A percentile compares a stretch with the other conserved stretches of the same genome.
These are phyloP conservation scores for Odonthalia washingtoniensis DNA, from an alignment of 31 red algal genomes.

Conservation along the genomic window DNA sequence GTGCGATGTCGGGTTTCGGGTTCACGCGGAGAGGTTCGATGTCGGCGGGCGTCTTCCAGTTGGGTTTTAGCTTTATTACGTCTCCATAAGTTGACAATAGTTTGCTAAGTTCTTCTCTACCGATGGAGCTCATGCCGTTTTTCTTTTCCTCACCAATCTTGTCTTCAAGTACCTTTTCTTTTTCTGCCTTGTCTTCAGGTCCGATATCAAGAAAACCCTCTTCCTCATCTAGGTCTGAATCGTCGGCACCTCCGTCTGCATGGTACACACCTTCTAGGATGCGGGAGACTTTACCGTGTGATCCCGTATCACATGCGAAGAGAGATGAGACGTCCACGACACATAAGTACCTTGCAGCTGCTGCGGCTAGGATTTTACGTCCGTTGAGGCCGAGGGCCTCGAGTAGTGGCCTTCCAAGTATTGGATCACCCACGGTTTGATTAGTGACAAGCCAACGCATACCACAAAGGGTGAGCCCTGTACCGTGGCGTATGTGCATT, in stretches of 20 bases:
- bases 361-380: slow-evolving; percentile 40
- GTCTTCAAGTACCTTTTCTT: not conserved
- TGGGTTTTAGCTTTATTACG: not conserved
- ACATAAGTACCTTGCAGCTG: slow-evolving; percentile 11
- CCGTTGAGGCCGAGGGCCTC: slow-evolving; percentile 44
- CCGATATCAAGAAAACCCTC: slow-evolving; percentile 45
- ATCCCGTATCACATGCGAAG: not conserved
- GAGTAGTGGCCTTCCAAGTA: slow-evolving; percentile 36
- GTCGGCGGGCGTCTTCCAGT: slow-evolving; percentile 32
- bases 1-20: slow-evolving; percentile 43
- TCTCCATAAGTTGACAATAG: not conserved
- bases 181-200: slow-evolving; percentile 19
- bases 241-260: slow-evolving; percentile 49
- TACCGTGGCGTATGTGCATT: slow-evolving; percentile 32
- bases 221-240: slow-evolving; percentile 39
- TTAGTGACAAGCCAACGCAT: slow-evolving; percentile 52
- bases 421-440: slow-evolving; percentile 42
- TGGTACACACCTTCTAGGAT: slow-evolving; percentile 56
- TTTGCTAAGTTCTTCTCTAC: not conserved
- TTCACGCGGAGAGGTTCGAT: slow-evolving; percentile 48
- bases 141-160: slow-evolving; percentile 6
- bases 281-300: not conserved
- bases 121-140: too few relatives aligned
- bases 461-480: slow-evolving; percentile 42
- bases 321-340: slow-evolving; percentile 22